phyloP scores from a whole-genome alignment of 176 grass and related monocot genomes.

The Coix lacrymajobi region DNA sequence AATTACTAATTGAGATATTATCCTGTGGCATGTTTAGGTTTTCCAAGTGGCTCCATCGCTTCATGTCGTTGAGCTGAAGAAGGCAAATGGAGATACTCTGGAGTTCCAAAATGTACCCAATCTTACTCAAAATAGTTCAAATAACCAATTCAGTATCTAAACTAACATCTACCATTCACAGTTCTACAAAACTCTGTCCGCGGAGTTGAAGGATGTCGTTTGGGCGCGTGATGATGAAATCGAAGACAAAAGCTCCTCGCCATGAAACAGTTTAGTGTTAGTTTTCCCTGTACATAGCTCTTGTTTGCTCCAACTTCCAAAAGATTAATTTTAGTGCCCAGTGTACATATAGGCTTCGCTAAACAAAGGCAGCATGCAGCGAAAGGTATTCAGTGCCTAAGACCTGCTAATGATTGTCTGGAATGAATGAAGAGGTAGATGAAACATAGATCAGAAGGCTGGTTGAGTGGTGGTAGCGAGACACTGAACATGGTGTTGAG shows the following conservation, averaged over 20 bases:
- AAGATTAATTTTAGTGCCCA: background rate
- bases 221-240: conserved; percentile 61
- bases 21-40: conserved; percentile 41
- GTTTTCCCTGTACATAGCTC: conserved; percentile 24
- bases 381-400: background rate
- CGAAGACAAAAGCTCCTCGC: conserved; percentile 22
- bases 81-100: conserved; percentile 84
- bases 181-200: conserved; percentile 78
- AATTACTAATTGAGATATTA: background rate
- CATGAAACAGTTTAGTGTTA: conserved; percentile 23
- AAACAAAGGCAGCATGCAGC: background rate
- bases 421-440: background rate
- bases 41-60: conserved; percentile 86
- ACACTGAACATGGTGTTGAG: background rate
- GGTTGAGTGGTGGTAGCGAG: background rate
- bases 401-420: background rate
- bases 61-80: conserved; percentile 83
- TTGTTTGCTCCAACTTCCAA: background rate
- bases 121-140: background rate
- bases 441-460: background rate
- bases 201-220: conserved; percentile 67
- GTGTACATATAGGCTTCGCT: conserved; percentile 2
- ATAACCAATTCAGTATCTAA: background rate
- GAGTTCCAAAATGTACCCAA: conserved; percentile 77
- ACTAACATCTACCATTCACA: conserved; percentile 21